These are phyloP conservation scores for Podospora appendiculata DNA, from an alignment of 495 filamentous ascomycete genomes.

Conservation along the genomic window DNA sequence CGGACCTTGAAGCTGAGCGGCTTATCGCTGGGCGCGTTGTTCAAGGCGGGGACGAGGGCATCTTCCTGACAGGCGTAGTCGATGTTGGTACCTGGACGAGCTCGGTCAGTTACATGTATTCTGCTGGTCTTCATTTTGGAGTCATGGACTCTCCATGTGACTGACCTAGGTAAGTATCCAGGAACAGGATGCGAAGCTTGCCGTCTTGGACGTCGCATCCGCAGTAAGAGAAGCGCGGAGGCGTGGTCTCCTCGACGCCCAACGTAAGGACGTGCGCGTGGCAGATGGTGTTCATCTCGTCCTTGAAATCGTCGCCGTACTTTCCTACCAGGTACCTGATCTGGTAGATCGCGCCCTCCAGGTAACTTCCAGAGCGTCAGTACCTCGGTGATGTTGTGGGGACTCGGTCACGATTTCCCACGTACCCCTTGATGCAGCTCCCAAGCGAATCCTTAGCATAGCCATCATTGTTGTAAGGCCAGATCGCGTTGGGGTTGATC, in stretches of 20 bases:
- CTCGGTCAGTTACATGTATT: no score
- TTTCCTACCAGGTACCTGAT: slow-evolving; percentile 28
- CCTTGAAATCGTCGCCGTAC: slow-evolving; percentile 27
- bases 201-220: slow-evolving; percentile 39
- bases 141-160: no score
- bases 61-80: slow-evolving; percentile 24
- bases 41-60: slow-evolving; percentile 33
- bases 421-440: slow-evolving; percentile 35
- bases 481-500: slow-evolving; percentile 38
- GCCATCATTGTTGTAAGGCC: slow-evolving; percentile 38
- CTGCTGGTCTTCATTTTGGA: no score
- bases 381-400: not conserved
- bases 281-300: slow-evolving; percentile 42
- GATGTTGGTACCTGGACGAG: slow-evolving; percentile 27
- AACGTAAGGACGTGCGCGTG: slow-evolving; percentile 37
- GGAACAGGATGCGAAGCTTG: slow-evolving; percentile 40
- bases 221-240: slow-evolving; percentile 33
- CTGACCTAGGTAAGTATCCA: slow-evolving; percentile 25
- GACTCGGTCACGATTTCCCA: not conserved
- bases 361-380: slow-evolving; percentile 27
- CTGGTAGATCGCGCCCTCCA: slow-evolving; percentile 31
- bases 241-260: slow-evolving; percentile 31
- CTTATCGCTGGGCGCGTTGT: slow-evolving; percentile 27
- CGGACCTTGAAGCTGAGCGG: slow-evolving; percentile 38
- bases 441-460: slow-evolving; percentile 41